These are phyloP conservation scores for Gelatoporia subvermispora DNA, from an alignment of 768 basidiomycete species.

Conservation along the genomic window DNA sequence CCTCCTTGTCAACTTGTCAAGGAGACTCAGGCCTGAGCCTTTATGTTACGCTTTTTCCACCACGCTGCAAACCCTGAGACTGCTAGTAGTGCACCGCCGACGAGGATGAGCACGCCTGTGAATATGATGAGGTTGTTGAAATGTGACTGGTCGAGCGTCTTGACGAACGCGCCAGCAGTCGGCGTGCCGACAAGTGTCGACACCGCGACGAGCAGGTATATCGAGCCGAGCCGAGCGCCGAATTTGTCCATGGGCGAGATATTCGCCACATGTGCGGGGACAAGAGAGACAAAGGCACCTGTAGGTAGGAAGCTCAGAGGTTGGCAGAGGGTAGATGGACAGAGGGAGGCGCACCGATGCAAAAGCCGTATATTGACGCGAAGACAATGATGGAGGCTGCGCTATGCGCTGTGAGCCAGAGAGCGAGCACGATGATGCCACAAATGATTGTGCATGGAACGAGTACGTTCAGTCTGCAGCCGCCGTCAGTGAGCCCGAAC, in stretches of 20 bases:
- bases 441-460: slow-evolving; percentile 21
- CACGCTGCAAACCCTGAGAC: not conserved
- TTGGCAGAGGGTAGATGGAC: not conserved
- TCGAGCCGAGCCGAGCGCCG: slow-evolving; percentile 27
- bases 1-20: too few species aligned
- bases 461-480: slow-evolving; percentile 24
- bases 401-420: slow-evolving; percentile 26
- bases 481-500: not conserved
- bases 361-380: slow-evolving; percentile 25
- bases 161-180: slow-evolving; percentile 28
- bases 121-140: slow-evolving; percentile 27
- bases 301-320: not conserved
- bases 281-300: slow-evolving; percentile 27
- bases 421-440: slow-evolving; percentile 18
- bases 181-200: slow-evolving; percentile 29
- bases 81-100: slow-evolving; percentile 9
- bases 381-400: slow-evolving; percentile 22
- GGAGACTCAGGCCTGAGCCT: too few species aligned
- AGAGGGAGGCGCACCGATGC: slow-evolving; percentile 20
- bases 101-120: slow-evolving; percentile 22
- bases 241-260: slow-evolving; percentile 25
- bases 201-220: slow-evolving; percentile 25
- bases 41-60: too few species aligned
- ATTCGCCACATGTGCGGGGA: slow-evolving; percentile 27
- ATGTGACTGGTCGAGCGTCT: slow-evolving; percentile 15